Percentiles rank a stretch among this genome's conserved stretches.
Evolutionary conservation across 208 protist genomes (phyloP).

Genomic region (Blastocrithidia nonstop): DNA sequence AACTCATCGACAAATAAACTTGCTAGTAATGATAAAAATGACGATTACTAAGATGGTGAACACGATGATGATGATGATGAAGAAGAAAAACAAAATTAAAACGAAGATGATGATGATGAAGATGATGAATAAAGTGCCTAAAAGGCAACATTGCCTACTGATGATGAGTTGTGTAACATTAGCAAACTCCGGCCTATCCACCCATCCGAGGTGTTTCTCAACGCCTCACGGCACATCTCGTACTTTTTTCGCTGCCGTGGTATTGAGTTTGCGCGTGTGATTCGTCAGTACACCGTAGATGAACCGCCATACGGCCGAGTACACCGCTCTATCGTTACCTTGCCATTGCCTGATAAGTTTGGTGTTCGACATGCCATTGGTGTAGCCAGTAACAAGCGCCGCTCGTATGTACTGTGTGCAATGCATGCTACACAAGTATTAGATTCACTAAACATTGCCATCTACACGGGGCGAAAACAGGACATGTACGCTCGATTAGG

Average conservation of each 20-base stretch:
- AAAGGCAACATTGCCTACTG: constrained; percentile 7
- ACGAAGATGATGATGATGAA: background rate
- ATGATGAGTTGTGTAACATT: constrained; percentile 65
- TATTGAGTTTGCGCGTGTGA: constrained; percentile 27
- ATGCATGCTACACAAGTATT: constrained; percentile 41
- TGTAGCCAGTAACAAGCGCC: constrained; percentile 32
- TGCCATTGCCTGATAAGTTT: constrained; percentile 37
- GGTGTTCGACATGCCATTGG: constrained; percentile 49
- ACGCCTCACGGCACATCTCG: constrained; percentile 12
- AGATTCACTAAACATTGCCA: constrained; percentile 31
- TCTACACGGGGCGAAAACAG: constrained; percentile 32
- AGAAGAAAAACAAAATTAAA: background rate
- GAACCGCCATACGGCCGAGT: constrained; percentile 22
- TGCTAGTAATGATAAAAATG: no score
- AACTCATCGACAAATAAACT: no score
- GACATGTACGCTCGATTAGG: constrained; percentile 16
- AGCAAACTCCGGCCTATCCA: constrained; percentile 29
- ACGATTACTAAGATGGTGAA: background rate
- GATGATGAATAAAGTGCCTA: background rate
- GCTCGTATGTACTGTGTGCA: constrained; percentile 32
- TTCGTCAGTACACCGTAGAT: constrained; percentile 52
- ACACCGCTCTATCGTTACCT: constrained; percentile 55
- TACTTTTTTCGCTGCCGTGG: constrained; percentile 22
- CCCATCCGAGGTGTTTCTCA: constrained; percentile 18
- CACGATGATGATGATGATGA: background rate